Conservation (phyloP, 768 basidiomycete genomes). For the Mycena olivaceomarginata region DNA sequence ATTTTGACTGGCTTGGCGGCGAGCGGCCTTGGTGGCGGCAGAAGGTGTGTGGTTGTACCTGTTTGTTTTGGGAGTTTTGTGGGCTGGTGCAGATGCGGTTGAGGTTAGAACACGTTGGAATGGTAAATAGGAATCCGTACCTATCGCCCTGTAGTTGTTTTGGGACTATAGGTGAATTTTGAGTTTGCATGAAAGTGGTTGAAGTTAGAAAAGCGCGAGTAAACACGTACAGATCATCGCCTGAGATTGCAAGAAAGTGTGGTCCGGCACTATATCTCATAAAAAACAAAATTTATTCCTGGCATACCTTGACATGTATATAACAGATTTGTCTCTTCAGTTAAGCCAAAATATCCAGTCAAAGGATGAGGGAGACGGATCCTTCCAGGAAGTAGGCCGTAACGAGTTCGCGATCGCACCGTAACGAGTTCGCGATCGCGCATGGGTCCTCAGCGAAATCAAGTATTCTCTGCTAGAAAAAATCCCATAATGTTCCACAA, state of each 20-base stretch:
- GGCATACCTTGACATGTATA: too few relatives aligned
- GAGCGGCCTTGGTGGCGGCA: background rate
- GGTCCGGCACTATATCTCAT: too few relatives aligned
- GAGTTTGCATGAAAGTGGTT: constrained; percentile 3
- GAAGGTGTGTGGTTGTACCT: background rate
- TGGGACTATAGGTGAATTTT: background rate
- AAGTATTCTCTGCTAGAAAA: too few relatives aligned
- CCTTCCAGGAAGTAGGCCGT: background rate
- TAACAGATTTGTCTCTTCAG: too few relatives aligned
- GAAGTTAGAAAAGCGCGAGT: background rate
- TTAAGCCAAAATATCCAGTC: too few relatives aligned
- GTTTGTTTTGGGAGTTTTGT: background rate
- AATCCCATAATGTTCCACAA: too few relatives aligned
- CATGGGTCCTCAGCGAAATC: too few relatives aligned
- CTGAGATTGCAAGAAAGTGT: background rate
- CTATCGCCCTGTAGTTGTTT: background rate
- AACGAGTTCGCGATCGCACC: background rate
- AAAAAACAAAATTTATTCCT: too few relatives aligned
- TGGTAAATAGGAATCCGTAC: background rate
- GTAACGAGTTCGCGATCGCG: background rate
- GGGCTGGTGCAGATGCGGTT: background rate
- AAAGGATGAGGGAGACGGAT: too few relatives aligned
- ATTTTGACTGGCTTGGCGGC: background rate
- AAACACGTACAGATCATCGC: background rate
- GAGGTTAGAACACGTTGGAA: too few relatives aligned